Evolutionary conservation across 2,329 filamentous ascomycete species (phyloP), one percentile per base, ranked within the genome.

Genomic region (Immersiporthe knoxdaviesiana): DNA sequence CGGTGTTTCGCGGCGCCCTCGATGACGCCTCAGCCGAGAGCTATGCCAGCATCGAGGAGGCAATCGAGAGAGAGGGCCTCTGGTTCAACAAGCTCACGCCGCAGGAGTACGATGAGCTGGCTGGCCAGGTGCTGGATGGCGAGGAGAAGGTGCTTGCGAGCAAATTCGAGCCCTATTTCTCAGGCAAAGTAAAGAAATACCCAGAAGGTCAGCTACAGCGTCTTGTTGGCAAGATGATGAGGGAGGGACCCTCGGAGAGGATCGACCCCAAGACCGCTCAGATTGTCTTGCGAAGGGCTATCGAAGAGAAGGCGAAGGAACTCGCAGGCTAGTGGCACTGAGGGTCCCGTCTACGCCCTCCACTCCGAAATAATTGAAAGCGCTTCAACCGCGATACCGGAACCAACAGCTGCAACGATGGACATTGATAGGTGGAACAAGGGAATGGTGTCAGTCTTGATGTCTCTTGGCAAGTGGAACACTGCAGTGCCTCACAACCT

Each of bases 171-270:
- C 71, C 75, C 44, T 81, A 80, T 66, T 69, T 62, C 32, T n/a
- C 63, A 1, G 65, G 56, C 39, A 62, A 44, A 1, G 37, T 32
- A 14, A 79, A 79, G 52, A 79, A 79, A 64, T 86, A 84, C 69
- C 87, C 86, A 0, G 81, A 85, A 68, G 87, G 87, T 0, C 89
- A 88, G 77, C 81, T 89, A 60, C 88, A 88, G 86, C 88, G 84
- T 72, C 78, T 89, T 2, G 83, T 89, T 6, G 87, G 87, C 27
- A 86, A 84, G 77, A 85, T 89, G 84, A 84, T 89, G 79, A 80
- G 81, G 5, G 74, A 82, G 1, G 87, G 86, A 0, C 81, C 82
- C 3, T 82, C 86, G 59, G 85, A 87, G 75, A 79, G 84, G 37
- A 87, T 88, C 69, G 83, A 88, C 65, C 86, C 87, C 1, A 77